Conservation (phyloP, 352 stramenopile genomes). For the Pythium phragmiticola region DNA sequence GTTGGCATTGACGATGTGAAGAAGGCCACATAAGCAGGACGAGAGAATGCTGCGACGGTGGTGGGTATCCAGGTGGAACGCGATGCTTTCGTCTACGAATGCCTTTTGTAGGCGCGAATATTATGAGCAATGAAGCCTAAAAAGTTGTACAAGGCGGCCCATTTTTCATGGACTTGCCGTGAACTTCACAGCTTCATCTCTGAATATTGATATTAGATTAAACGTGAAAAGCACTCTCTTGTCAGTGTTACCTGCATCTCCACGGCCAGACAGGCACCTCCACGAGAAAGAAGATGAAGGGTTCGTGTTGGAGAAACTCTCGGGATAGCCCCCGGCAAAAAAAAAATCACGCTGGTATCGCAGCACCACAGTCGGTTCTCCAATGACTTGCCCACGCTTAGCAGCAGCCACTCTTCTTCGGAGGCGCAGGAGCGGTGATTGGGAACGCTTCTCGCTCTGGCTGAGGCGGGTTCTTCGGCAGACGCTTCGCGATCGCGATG, state of each 20-base stretch:
- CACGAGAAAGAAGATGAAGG: not conserved
- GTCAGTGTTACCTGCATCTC: slow-evolving; percentile 17
- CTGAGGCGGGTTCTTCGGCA: slow-evolving; percentile 83
- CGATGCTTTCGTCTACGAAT: not conserved
- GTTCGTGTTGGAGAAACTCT: not conserved
- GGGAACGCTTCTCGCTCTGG: slow-evolving; percentile 82
- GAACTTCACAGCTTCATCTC: slow-evolving; percentile 9
- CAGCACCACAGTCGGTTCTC: slow-evolving; percentile 14
- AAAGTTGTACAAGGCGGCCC: not conserved
- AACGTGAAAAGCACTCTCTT: slow-evolving; percentile 30
- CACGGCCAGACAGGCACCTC: slow-evolving; percentile 3
- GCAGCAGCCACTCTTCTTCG: slow-evolving; percentile 83
- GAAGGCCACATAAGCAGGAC: slow-evolving; percentile 44
- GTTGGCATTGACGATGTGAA: slow-evolving; percentile 92
- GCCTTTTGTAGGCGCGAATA: not conserved
- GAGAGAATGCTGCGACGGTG: not conserved
- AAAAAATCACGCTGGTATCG: slow-evolving; percentile 7
- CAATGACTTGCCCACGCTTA: slow-evolving; percentile 36
- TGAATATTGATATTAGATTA: slow-evolving; percentile 61
- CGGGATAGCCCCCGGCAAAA: slow-evolving; percentile 3
- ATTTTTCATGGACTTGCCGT: not conserved
- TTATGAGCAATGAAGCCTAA: not conserved
- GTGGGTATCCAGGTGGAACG: too few relatives aligned
- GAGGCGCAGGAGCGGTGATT: slow-evolving; percentile 73
- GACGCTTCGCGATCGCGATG: slow-evolving; percentile 92